A percentile compares a stretch with the other conserved stretches of the same genome.
These are phyloP conservation scores for Erodium moschatum DNA, from an alignment of 441 rosid species.

Conservation along the genomic window DNA sequence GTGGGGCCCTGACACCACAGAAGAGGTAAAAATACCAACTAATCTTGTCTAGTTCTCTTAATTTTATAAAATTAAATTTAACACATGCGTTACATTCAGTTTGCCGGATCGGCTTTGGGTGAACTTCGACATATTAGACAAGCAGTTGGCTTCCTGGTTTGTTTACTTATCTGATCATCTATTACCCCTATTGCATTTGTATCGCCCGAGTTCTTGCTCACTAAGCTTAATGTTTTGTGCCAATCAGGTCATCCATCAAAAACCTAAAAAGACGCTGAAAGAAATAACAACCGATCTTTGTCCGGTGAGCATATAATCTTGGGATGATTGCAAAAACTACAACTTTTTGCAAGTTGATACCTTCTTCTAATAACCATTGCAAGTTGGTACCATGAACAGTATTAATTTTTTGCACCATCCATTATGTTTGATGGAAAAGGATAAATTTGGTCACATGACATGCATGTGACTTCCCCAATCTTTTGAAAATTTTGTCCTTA, in stretches of 20 bases:
- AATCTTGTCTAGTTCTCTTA: constrained; percentile 8
- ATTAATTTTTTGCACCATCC: too few species aligned
- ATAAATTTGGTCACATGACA: too few species aligned
- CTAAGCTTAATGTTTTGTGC: neutral
- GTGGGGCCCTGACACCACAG: constrained; percentile 91
- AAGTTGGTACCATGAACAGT: too few species aligned
- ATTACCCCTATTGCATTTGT: neutral
- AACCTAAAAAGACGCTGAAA: constrained; percentile 79
- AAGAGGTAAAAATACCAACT: constrained; percentile 55
- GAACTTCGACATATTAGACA: constrained; percentile 67
- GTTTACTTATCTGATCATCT: constrained; percentile 22
- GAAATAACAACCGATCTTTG: constrained; percentile 93
- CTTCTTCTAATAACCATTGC: too few species aligned
- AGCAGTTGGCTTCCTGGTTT: constrained; percentile 73
- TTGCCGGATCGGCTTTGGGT: constrained; percentile 76
- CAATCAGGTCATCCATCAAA: constrained; percentile 83
- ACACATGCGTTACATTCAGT: constrained; percentile 37
- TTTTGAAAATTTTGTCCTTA: too few species aligned
- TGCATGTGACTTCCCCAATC: too few species aligned
- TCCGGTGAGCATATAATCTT: constrained; percentile 47
- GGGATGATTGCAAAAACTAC: too few species aligned
- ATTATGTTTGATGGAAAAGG: too few species aligned
- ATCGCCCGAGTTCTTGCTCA: neutral
- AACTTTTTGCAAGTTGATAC: too few species aligned
- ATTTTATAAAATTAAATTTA: constrained; percentile 6